phyloP scores from a whole-genome alignment of 345 rosid genomes.

The Murraya paniculata region DNA sequence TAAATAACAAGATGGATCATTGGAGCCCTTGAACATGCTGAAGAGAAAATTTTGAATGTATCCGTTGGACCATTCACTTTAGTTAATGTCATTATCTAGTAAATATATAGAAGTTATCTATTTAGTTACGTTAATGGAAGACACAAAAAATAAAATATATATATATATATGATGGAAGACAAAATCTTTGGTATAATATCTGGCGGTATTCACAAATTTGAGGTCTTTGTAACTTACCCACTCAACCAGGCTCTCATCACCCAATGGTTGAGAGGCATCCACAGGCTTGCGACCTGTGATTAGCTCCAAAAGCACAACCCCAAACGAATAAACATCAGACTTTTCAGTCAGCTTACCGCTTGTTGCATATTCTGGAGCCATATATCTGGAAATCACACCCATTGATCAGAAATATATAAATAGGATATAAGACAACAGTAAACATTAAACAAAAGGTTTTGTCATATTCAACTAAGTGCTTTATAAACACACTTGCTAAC shows the following conservation, averaged over 20 bases:
- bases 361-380: conserved; percentile 99
- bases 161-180: neutral
- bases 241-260: conserved; percentile 98
- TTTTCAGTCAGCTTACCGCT: conserved; percentile 95
- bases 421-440: neutral
- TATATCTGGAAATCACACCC: conserved; percentile 53
- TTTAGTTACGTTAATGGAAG: neutral
- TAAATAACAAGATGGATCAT: neutral
- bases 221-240: conserved; percentile 52
- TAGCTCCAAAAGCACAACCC: conserved; percentile 93
- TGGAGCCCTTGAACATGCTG: neutral
- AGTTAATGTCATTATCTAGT: neutral
- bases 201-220: neutral
- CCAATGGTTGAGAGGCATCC: conserved; percentile 83
- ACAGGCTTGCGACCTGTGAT: conserved; percentile 97
- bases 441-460: neutral
- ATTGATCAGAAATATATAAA: conserved; percentile 14
- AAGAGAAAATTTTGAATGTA: neutral
- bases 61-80: neutral
- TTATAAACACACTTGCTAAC: neutral
- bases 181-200: no score
- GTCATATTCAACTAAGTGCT: neutral
- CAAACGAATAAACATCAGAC: conserved; percentile 93
- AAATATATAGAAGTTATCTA: neutral
- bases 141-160: no score